These are phyloP conservation scores for Mycena haematopus DNA, from an alignment of 768 basidiomycete genomes.

Conservation along the genomic window DNA sequence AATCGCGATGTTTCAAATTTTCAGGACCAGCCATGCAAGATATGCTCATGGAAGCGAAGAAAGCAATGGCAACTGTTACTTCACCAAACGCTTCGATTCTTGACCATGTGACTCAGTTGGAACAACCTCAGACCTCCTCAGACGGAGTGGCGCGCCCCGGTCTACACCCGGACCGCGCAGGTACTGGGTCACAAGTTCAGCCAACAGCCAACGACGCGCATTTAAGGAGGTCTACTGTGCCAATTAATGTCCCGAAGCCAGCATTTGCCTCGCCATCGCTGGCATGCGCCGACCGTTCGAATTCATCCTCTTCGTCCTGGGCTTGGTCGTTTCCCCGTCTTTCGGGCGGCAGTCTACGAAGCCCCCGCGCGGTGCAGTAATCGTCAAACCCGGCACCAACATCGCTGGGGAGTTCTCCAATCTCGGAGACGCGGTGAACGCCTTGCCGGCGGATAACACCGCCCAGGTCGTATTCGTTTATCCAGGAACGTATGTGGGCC, in stretches of 20 bases:
- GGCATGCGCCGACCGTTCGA: conserved; percentile 5
- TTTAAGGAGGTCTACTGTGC: neutral
- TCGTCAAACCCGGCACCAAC: conserved; percentile 30
- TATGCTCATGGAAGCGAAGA: too few relatives aligned
- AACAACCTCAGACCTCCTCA: too few relatives aligned
- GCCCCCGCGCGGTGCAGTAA: conserved; percentile 33
- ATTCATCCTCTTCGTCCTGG: neutral
- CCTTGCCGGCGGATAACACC: conserved; percentile 32
- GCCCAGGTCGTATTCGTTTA: conserved; percentile 36
- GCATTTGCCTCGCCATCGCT: neutral
- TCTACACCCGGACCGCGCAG: conserved; percentile 3
- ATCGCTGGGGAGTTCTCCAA: conserved; percentile 30
- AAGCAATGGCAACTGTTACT: too few relatives aligned
- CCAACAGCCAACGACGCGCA: neutral
- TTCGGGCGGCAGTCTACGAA: neutral
- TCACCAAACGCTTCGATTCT: too few relatives aligned
- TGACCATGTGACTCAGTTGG: too few relatives aligned
- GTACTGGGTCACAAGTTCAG: conserved; percentile 14
- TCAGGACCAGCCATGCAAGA: too few relatives aligned
- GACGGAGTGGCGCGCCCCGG: too few relatives aligned
- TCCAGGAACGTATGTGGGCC: conserved; percentile 36
- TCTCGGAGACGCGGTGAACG: conserved; percentile 33
- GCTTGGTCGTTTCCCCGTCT: neutral
- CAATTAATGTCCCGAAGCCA: neutral
- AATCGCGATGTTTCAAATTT: too few relatives aligned